Evolutionary conservation across 2,329 filamentous ascomycete genomes (phyloP).

Genomic region (Diaporthe longicolla): DNA sequence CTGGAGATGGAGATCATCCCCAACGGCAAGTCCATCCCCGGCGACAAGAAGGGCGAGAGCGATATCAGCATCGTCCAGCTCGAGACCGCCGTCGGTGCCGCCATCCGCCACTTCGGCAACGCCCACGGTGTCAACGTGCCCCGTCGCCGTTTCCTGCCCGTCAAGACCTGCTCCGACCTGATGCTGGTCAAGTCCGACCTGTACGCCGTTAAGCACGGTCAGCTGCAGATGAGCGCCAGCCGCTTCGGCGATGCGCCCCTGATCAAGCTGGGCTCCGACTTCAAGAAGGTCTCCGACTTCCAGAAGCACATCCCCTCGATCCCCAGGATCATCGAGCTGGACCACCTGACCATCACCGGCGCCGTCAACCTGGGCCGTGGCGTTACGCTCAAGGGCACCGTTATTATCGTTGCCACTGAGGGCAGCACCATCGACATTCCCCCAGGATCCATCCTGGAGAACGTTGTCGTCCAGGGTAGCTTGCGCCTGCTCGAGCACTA

Average conservation of each 20-base stretch:
- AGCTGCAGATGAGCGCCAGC: slow-evolving; percentile 96
- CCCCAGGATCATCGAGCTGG: slow-evolving; percentile 90
- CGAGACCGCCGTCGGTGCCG: slow-evolving; percentile 97
- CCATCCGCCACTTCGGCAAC: slow-evolving; percentile 98
- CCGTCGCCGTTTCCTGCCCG: slow-evolving; percentile 96
- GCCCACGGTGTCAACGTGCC: slow-evolving; percentile 99
- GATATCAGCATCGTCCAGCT: slow-evolving; percentile 98
- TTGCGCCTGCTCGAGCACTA: slow-evolving; percentile 81
- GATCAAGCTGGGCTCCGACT: slow-evolving; percentile 98
- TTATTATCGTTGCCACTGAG: slow-evolving; percentile 98
- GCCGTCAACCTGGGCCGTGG: slow-evolving; percentile 96
- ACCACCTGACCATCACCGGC: slow-evolving; percentile 97
- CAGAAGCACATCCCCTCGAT: slow-evolving; percentile 89
- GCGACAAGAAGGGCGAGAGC: slow-evolving; percentile 99
- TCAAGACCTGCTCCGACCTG: slow-evolving; percentile 99
- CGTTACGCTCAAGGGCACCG: slow-evolving; percentile 96
- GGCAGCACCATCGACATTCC: slow-evolving; percentile 98
- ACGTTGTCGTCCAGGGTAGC: slow-evolving; percentile 98
- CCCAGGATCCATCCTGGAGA: slow-evolving; percentile 96
- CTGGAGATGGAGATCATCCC: slow-evolving; percentile 99
- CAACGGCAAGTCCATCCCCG: slow-evolving; percentile 98
- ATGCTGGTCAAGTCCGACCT: slow-evolving; percentile 99
- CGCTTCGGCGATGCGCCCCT: slow-evolving; percentile 96
- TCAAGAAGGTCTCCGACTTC: slow-evolving; percentile 99
- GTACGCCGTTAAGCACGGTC: slow-evolving; percentile 98